Base-by-base conservation (phyloP, 345 rosid genomes). In the Schrenkiella parvula region DNA sequence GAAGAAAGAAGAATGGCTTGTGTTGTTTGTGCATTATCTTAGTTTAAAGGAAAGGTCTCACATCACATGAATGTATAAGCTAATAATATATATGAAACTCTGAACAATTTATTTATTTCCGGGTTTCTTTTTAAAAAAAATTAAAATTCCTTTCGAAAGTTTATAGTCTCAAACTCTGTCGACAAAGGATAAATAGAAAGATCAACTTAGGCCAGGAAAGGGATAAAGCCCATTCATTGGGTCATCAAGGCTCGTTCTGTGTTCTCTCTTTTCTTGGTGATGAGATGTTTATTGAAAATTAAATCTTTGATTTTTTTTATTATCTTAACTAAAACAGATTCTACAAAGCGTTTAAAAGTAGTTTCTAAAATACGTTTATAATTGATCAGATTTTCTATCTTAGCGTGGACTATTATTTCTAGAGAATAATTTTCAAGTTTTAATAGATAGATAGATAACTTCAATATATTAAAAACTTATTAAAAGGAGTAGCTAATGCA, bases 11-110 rank as follows among this genome's bases (percentile, higher is more conserved):
- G 67, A 34, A 57, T n/a, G 29, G 38, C 5, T 59, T 59, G 14
- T 59, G 47, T 59, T 67, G 73, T 67, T 68, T 75, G 73, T 75
- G 73, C 55, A 74, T 67, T 74, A 59, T 75, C 73, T 60, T 74
- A 74, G 72, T 74, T 64, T 73, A 38, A 35, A 37, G 19, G 71
- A 29, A 58, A 66, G 44, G 26, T 50, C 66, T 66, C 53, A 19
- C 56, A 28, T 66, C 53, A 19, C 56, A 28, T 9, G 72, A 48
- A 56, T 57, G 60, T 52, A 53, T 21, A 66, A 74, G 72, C 72
- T 58, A 39, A 56, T 58, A 39, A 56, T 37, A 44, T 58, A 34
- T 73, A 58, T 44, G 13, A 64, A 31, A 23, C 42, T 53, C 54
- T 72, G 35, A 53, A 53, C 25, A 8, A 13, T 22, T 41, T 53